Evolutionary conservation across 2,329 filamentous ascomycete genomes (phyloP).

Genomic region (Verticillium nonalfalfae): DNA sequence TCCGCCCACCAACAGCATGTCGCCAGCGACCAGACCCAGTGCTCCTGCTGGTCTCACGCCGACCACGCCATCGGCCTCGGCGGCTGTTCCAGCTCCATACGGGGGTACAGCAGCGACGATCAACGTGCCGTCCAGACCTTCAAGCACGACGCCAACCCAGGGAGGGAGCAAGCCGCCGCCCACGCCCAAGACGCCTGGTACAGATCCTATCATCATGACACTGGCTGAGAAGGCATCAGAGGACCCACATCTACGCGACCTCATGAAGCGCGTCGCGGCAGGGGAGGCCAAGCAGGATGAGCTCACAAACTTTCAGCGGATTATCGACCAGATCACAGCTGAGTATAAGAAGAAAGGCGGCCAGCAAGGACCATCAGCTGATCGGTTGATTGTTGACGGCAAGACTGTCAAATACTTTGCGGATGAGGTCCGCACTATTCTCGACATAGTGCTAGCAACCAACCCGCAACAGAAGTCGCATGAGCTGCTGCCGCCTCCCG

Average conservation of each 20-base stretch:
- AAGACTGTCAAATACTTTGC: constrained; percentile 55
- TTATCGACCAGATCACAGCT: constrained; percentile 71
- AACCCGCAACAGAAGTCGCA: constrained; percentile 50
- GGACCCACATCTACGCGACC: constrained; percentile 64
- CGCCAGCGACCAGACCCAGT: neutral
- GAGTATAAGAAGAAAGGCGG: constrained; percentile 48
- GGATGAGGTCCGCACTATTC: constrained; percentile 49
- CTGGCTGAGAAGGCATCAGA: constrained; percentile 69
- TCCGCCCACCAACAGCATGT: neutral
- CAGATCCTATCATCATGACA: constrained; percentile 66
- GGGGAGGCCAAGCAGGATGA: constrained; percentile 64
- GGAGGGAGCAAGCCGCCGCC: constrained; percentile 3
- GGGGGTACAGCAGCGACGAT: neutral
- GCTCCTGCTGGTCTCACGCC: constrained; percentile 7
- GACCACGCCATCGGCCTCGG: constrained; percentile 5
- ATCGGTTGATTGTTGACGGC: constrained; percentile 47
- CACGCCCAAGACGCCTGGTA: constrained; percentile 9
- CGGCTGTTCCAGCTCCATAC: constrained; percentile 12
- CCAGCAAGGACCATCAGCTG: constrained; percentile 46
- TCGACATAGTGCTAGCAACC: constrained; percentile 52
- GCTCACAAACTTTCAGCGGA: constrained; percentile 68
- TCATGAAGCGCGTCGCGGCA: constrained; percentile 79
- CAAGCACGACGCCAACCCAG: constrained; percentile 11
- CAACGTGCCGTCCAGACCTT: constrained; percentile 4
- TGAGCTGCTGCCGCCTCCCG: constrained; percentile 44